Evolutionary conservation across 225 moss, liverwort and hornwort genomes (phyloP).

Genomic region (Marchantia paleacea): DNA sequence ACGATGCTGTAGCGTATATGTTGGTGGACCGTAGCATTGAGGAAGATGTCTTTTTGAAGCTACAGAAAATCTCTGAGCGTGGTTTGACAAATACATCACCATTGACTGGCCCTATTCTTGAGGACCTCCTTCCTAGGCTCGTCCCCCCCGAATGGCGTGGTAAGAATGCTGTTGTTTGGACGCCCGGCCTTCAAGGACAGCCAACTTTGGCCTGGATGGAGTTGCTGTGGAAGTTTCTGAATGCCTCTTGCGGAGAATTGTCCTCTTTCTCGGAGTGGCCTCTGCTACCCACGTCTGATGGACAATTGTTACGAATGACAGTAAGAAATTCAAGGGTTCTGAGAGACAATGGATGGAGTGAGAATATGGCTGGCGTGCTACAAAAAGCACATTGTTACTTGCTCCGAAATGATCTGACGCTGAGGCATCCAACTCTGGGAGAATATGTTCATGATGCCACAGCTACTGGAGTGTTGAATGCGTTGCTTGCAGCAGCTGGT

Average conservation of each 20-base stretch:
- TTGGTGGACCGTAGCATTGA: constrained; percentile 62
- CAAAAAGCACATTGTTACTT: constrained; percentile 67
- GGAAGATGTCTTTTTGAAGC: constrained; percentile 48
- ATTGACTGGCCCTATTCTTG: constrained; percentile 59
- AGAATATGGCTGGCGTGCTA: constrained; percentile 71
- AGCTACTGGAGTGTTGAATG: constrained; percentile 65
- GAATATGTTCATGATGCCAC: constrained; percentile 72
- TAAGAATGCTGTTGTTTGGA: constrained; percentile 60
- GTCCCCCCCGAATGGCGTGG: constrained; percentile 74
- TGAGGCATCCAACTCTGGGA: constrained; percentile 56
- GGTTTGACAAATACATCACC: constrained; percentile 64
- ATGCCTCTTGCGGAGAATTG: constrained; percentile 53
- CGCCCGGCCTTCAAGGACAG: constrained; percentile 53
- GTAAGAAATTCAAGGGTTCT: constrained; percentile 58
- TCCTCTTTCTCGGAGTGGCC: constrained; percentile 76
- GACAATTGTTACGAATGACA: constrained; percentile 54
- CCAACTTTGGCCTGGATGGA: constrained; percentile 74
- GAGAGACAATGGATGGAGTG: constrained; percentile 78
- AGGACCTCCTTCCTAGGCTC: constrained; percentile 60
- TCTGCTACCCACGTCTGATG: constrained; percentile 69
- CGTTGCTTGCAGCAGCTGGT: constrained; percentile 57
- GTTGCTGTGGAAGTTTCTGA: constrained; percentile 65
- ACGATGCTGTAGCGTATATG: constrained; percentile 57
- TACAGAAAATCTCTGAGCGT: constrained; percentile 55
- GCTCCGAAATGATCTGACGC: constrained; percentile 53